A percentile compares a stretch with the other conserved stretches of the same genome.
Conservation (phyloP, 1,284 basidiomycete species). For the Leccinum subatratum region DNA sequence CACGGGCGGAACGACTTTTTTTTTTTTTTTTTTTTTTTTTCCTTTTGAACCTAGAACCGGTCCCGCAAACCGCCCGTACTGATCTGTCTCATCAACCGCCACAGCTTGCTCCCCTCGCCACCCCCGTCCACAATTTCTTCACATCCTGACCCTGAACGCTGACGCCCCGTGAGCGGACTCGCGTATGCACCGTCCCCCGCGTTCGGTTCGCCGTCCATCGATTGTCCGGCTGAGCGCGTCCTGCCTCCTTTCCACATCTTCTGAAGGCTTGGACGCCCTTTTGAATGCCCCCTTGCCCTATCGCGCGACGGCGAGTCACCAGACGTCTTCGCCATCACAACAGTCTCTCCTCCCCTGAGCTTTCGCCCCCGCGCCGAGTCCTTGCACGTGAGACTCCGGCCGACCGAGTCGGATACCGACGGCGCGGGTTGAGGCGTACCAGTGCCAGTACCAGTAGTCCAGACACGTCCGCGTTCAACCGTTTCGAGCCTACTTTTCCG, state of each 20-base stretch:
- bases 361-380: constrained; percentile 46
- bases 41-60: constrained; percentile 37
- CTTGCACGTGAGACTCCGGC: constrained; percentile 22
- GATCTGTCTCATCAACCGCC: constrained; percentile 66
- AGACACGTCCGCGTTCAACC: constrained; percentile 2
- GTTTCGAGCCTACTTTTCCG: constrained; percentile 15
- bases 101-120: constrained; percentile 44
- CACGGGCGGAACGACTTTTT: constrained; percentile 45
- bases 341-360: constrained; percentile 15
- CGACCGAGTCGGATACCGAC: constrained; percentile 12
- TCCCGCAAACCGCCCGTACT: constrained; percentile 62
- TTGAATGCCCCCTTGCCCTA: constrained; percentile 13
- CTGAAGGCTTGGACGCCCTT: constrained; percentile 35
- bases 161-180: constrained; percentile 2
- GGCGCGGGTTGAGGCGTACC: not conserved
- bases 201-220: constrained; percentile 19
- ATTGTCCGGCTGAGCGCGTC: constrained; percentile 11
- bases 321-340: constrained; percentile 12
- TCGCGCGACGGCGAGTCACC: constrained; percentile 16
- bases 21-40: not conserved
- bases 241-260: constrained; percentile 27
- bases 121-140: constrained; percentile 10
- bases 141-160: constrained; percentile 10
- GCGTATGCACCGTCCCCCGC: constrained; percentile 11
- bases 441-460: not conserved